These are phyloP conservation scores for Martensiomyces pterosporus DNA, from an alignment of 192 early-diverging fungal genomes.

Conservation along the genomic window DNA sequence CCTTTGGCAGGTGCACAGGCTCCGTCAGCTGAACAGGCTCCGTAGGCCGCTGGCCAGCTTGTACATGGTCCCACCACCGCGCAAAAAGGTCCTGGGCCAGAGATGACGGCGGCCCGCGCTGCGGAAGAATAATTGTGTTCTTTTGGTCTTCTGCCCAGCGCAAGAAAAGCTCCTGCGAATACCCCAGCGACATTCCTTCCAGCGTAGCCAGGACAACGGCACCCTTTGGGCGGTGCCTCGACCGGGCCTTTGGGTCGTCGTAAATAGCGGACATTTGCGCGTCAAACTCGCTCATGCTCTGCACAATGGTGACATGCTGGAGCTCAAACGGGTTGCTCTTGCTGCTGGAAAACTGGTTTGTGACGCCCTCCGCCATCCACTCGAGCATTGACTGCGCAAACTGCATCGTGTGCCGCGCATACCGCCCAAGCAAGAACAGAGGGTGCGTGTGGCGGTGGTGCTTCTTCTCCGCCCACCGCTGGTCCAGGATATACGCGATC, in stretches of 20 bases:
- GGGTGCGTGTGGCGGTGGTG: conserved; percentile 58
- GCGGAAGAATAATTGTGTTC: conserved; percentile 75
- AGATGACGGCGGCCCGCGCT: conserved; percentile 68
- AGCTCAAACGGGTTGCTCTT: conserved; percentile 89
- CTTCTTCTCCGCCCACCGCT: conserved; percentile 65
- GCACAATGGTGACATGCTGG: conserved; percentile 66
- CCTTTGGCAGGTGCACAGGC: conserved; percentile 26
- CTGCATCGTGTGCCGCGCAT: conserved; percentile 68
- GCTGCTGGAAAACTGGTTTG: conserved; percentile 62
- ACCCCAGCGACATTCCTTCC: conserved; percentile 77
- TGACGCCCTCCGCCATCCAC: conserved; percentile 91
- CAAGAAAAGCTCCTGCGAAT: conserved; percentile 73
- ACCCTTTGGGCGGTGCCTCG: conserved; percentile 63
- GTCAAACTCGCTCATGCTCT: conserved; percentile 54
- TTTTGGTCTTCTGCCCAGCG: conserved; percentile 56
- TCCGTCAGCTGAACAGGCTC: conserved; percentile 14
- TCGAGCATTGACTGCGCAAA: conserved; percentile 88
- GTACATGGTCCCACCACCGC: conserved; percentile 36
- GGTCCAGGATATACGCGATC: conserved; percentile 82
- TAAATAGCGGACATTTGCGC: conserved; percentile 10
- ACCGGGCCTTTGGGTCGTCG: conserved; percentile 42
- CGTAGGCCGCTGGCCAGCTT: conserved; percentile 2
- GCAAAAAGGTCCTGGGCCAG: conserved; percentile 62
- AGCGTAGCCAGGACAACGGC: conserved; percentile 85
- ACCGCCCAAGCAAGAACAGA: conserved; percentile 74